phyloP scores from a whole-genome alignment of 306 rosid species.

The Clitoria ternatea region DNA sequence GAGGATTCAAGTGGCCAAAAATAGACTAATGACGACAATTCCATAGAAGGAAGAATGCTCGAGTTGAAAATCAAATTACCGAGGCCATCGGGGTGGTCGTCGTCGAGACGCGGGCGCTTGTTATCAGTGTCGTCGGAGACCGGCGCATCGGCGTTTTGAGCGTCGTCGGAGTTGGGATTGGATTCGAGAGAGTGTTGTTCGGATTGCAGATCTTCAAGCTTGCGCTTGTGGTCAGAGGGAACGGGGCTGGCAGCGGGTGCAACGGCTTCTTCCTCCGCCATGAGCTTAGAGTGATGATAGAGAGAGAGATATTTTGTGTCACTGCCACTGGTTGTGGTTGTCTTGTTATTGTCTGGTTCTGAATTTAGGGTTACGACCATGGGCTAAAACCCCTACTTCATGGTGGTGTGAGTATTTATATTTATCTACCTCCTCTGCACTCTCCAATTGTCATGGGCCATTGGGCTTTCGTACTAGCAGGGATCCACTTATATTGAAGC shows the following conservation, averaged over 20 bases:
- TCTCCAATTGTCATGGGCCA: background rate
- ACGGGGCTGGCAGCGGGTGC: constrained; percentile 43
- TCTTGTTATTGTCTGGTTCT: too few species aligned
- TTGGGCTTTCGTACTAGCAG: background rate
- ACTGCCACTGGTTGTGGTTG: constrained; percentile 12
- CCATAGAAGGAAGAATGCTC: background rate
- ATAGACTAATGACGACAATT: background rate
- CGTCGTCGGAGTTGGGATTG: constrained; percentile 27
- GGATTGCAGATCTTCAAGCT: constrained; percentile 71
- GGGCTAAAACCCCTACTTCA: too few species aligned
- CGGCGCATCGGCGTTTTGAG: constrained; percentile 3
- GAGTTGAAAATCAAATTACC: constrained; percentile 34
- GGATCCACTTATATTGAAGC: background rate
- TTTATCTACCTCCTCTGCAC: background rate
- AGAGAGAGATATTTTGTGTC: constrained; percentile 1
- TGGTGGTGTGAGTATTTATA: too few species aligned
- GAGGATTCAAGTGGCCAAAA: background rate
- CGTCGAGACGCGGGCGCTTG: constrained; percentile 76
- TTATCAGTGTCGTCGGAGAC: constrained; percentile 46
- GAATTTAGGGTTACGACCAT: constrained; percentile 34
- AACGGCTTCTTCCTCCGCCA: constrained; percentile 79
- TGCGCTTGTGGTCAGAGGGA: constrained; percentile 75
- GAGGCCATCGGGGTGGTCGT: constrained; percentile 39
- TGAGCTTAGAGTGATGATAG: constrained; percentile 4
- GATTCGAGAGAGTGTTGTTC: constrained; percentile 31